Evolutionary conservation across 1,139 yeast genomes (phyloP).

Genomic region (Pichia sp.): DNA sequence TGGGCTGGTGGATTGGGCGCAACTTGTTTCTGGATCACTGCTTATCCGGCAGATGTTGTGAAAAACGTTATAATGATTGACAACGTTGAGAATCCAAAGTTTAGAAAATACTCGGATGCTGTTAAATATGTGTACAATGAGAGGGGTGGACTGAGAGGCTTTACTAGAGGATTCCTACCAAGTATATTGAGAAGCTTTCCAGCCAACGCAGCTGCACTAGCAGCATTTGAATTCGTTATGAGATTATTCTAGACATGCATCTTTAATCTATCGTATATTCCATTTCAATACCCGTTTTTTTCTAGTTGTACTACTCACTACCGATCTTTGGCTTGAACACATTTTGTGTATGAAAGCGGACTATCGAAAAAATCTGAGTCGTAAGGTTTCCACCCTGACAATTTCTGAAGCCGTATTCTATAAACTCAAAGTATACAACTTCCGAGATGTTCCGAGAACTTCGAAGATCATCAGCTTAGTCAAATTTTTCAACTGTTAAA

Average conservation of each 20-base stretch:
- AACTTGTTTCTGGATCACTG: constrained; percentile 82
- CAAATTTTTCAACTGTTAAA: no score
- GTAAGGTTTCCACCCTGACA: no score
- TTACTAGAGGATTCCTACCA: constrained; percentile 73
- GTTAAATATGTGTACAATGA: constrained; percentile 56
- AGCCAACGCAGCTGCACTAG: constrained; percentile 89
- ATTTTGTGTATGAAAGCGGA: no score
- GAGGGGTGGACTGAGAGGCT: constrained; percentile 58
- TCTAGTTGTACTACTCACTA: no score
- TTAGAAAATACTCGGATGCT: constrained; percentile 67
- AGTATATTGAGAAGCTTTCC: constrained; percentile 73
- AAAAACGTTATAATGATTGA: constrained; percentile 86
- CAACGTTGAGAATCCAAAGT: constrained; percentile 60
- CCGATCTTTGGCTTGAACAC: no score
- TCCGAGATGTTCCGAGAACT: no score
- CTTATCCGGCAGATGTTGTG: constrained; percentile 85
- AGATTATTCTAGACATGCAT: constrained; percentile 32
- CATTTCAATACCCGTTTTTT: background rate
- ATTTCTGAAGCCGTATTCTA: no score
- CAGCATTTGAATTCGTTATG: constrained; percentile 82
- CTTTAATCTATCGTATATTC: background rate
- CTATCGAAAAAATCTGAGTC: no score
- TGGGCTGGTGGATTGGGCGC: constrained; percentile 91
- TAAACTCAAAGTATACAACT: no score
- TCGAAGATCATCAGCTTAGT: no score